A percentile compares a stretch with the other conserved stretches of the same genome.
These are phyloP conservation scores for Corymbia calophylla DNA, from an alignment of 441 rosid genomes.

Conservation along the genomic window DNA sequence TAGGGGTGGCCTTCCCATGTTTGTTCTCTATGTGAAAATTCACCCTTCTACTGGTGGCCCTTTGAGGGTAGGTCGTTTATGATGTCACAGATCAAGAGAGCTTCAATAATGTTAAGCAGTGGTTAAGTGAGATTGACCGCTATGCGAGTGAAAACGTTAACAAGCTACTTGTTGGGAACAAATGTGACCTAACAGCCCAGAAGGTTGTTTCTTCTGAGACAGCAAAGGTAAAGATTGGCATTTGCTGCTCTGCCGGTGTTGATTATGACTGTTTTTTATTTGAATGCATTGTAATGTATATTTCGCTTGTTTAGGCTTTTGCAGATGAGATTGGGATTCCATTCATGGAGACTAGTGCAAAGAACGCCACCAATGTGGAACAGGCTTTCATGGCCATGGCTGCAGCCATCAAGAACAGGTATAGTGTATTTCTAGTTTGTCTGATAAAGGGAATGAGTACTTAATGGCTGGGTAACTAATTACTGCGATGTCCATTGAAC, in stretches of 20 bases:
- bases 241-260: neutral
- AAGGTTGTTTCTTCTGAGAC: constrained; percentile 51
- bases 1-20: constrained; percentile 3
- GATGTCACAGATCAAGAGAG: constrained; percentile 63
- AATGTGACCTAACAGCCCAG: constrained; percentile 42
- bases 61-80: constrained; percentile 45
- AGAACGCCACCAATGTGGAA: constrained; percentile 46
- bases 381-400: constrained; percentile 60
- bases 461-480: neutral
- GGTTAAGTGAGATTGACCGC: constrained; percentile 58
- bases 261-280: neutral
- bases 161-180: constrained; percentile 61
- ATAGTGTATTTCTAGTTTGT: neutral
- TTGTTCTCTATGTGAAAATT: neutral
- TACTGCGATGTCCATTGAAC: neutral
- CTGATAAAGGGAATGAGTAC: neutral
- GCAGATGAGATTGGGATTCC: constrained; percentile 57
- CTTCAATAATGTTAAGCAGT: constrained; percentile 54
- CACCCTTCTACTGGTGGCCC: neutral
- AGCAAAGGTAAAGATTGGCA: constrained; percentile 34
- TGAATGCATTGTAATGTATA: neutral
- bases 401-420: constrained; percentile 44
- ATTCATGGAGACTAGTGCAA: constrained; percentile 63
- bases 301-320: constrained; percentile 26
- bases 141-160: constrained; percentile 55